Conservation (phyloP, 805 yeast species). For the Zygosaccharomyces pseudorouxii region DNA sequence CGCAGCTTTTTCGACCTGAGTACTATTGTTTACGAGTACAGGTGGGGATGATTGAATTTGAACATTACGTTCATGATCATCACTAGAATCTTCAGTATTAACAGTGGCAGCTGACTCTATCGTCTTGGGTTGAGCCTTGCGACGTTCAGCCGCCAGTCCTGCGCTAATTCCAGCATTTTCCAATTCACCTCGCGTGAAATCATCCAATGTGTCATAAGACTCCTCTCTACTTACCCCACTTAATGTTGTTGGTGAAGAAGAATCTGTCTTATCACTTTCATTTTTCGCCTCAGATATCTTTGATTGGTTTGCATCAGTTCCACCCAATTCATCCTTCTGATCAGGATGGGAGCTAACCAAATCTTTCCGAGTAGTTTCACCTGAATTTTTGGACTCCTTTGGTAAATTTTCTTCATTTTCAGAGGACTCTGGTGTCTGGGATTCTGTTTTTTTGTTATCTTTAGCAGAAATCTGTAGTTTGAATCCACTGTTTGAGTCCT, state of each 20-base stretch:
- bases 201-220: slow-evolving; percentile 24
- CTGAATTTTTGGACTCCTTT: not conserved
- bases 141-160: not conserved
- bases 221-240: slow-evolving; percentile 13
- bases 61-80: not conserved
- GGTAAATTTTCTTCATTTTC: not conserved
- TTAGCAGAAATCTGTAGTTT: not conserved
- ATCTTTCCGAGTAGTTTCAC: not conserved
- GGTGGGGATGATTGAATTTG: slow-evolving; percentile 3
- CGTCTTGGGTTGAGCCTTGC: not conserved
- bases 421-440: not conserved
- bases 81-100: not conserved
- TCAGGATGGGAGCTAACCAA: not conserved
- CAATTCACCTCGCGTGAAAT: slow-evolving; percentile 19
- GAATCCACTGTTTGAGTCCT: not conserved
- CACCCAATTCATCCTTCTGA: not conserved
- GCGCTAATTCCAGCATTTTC: slow-evolving; percentile 9
- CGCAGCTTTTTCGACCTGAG: slow-evolving; percentile 7
- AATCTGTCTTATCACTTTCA: no score
- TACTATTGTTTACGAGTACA: slow-evolving; percentile 3
- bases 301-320: not conserved
- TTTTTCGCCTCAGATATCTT: not conserved
- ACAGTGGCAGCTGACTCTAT: not conserved
- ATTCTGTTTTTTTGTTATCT: not conserved
- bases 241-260: not conserved